phyloP scores from a whole-genome alignment of 176 grass and related monocot genomes.

The Lolium perenne region DNA sequence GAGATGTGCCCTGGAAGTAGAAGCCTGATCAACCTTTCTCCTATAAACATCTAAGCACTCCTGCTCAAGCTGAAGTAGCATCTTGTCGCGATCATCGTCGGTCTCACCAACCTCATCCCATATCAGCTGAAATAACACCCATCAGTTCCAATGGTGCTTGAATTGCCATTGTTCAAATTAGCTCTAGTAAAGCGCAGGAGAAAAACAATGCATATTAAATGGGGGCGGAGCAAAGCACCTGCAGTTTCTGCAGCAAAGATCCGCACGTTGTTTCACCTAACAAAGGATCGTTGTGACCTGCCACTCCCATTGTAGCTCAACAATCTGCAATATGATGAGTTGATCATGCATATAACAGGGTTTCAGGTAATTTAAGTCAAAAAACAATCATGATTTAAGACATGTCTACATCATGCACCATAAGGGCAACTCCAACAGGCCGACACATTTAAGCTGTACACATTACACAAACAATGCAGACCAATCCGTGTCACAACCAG shows the following conservation, averaged over 20 bases:
- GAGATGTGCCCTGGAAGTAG: constrained; percentile 64
- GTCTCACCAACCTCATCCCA: constrained; percentile 97
- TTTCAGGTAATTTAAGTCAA: constrained; percentile 9
- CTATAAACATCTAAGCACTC: constrained; percentile 94
- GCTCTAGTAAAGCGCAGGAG: not conserved
- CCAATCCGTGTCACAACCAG: not conserved
- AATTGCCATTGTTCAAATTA: not conserved
- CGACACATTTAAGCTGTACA: not conserved
- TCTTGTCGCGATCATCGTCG: constrained; percentile 84
- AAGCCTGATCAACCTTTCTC: constrained; percentile 92
- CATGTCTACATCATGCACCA: not conserved
- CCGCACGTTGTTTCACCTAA: constrained; percentile 77
- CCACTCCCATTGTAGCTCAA: constrained; percentile 71
- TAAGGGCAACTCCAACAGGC: not conserved
- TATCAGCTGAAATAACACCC: constrained; percentile 70
- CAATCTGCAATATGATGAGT: constrained; percentile 47
- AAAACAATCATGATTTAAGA: constrained; percentile 7
- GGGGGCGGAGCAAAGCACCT: constrained; percentile 47
- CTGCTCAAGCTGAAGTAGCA: constrained; percentile 88
- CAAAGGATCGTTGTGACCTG: constrained; percentile 68
- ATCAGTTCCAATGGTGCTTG: constrained; percentile 19
- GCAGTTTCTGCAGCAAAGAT: constrained; percentile 86
- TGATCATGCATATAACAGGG: constrained; percentile 8
- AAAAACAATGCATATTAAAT: too few species aligned
- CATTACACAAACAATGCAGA: not conserved